A percentile compares a stretch with the other conserved stretches of the same genome.
phyloP scores from a whole-genome alignment of 164 flowering plant genomes.

The Liquidambar formosana region DNA sequence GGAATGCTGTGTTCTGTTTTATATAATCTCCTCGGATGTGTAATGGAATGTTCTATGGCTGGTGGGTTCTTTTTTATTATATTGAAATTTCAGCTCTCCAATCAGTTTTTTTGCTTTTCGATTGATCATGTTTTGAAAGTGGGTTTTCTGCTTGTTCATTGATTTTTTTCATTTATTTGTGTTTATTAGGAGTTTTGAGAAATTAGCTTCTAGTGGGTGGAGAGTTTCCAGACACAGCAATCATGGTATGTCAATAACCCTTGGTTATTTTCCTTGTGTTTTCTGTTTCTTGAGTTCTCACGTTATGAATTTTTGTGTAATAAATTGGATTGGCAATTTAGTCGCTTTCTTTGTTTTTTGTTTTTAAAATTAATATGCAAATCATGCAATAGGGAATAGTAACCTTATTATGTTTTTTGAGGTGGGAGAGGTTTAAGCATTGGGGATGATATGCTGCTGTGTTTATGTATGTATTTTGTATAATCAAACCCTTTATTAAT shows the following conservation, averaged over 20 bases:
- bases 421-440: no score
- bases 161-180: background rate
- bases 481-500: no score
- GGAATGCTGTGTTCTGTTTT: no score
- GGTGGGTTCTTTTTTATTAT: no score
- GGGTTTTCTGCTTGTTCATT: background rate
- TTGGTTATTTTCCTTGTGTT: background rate
- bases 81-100: no score
- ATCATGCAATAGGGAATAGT: background rate
- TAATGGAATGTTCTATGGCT: no score
- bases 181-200: background rate
- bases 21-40: no score
- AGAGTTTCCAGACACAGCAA: background rate
- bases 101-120: background rate
- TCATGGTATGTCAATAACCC: constrained; percentile 17
- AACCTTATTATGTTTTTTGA: no score
- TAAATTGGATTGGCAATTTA: background rate
- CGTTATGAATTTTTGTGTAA: background rate
- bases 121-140: background rate
- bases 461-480: no score
- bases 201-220: constrained; percentile 4
- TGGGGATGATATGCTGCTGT: no score
- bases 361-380: no score
- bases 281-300: constrained; percentile 3
- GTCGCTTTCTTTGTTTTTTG: no score